Base-by-base conservation (phyloP, 805 yeast species). In the Spathaspora girioi region DNA sequence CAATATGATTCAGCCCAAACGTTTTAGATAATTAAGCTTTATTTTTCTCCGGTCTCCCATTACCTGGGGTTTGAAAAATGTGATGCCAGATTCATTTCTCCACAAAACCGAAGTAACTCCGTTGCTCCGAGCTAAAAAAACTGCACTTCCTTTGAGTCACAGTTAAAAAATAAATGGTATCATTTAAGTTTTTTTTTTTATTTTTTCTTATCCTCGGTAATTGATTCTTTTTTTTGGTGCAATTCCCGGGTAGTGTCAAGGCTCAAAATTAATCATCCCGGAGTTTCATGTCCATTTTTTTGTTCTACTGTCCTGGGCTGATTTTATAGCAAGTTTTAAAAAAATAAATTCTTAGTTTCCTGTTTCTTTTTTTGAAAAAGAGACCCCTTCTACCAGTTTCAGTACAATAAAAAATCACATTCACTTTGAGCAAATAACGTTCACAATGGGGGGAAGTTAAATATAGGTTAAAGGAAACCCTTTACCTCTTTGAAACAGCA, bases 111-210 rank as follows among this genome's bases (percentile, higher is more conserved):
- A 40, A 40, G 15, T 10, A 40, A 40, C 23, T 40, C 43, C 43
- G 43, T 40, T 40, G 18, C 43, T 40, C 43, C 43, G 43, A 40
- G 23, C 26, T 11, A 40, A 40, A 40, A 17, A 40, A 40, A n/a
- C 4, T 31, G 35, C 5, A 31, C 9, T 31, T 31, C 35, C 12
- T 31, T 31, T 31, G 35, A 31, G 35, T 31, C 35, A 31, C 8
- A 31, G n/a, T 31, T 31, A 31, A 31, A 31, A 31, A 31, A 31
- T 31, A 31, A 31, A 31, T 31, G 12, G 35, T 31, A 31, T 14
- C 35, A 31, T 31, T 31, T 11, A 10, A 14, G 12, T 5, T 3
- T 10, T 11, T 31, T 11, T 11, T 14, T 31, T 31, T 11, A 11
- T 31, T 31, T 31, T 31, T 31, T 11, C 35, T 31, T 31, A 31